Conservation (phyloP, 805 yeast genomes). For the Metahyphopichia silvanorum region DNA sequence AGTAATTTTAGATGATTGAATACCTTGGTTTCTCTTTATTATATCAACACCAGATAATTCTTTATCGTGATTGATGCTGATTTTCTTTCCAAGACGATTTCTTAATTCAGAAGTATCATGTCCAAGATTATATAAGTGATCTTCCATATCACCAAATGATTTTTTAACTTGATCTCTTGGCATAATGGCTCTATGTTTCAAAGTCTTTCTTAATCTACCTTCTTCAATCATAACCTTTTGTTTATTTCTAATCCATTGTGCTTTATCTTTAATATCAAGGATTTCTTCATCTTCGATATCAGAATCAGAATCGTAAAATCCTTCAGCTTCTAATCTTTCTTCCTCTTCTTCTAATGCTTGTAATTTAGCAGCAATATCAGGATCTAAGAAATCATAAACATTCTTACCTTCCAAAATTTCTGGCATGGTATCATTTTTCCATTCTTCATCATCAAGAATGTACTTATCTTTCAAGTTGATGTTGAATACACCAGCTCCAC, state of each 20-base stretch:
- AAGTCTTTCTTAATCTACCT: constrained; percentile 79
- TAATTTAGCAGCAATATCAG: constrained; percentile 89
- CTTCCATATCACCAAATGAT: constrained; percentile 75
- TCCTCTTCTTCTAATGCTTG: constrained; percentile 97
- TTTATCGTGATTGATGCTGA: constrained; percentile 31
- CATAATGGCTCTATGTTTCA: constrained; percentile 83
- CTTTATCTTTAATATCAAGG: constrained; percentile 77
- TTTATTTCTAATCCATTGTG: constrained; percentile 91
- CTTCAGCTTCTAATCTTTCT: constrained; percentile 88
- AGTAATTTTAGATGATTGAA: constrained; percentile 37
- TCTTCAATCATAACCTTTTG: constrained; percentile 92
- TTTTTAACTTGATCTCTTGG: constrained; percentile 86
- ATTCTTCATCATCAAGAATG: constrained; percentile 88
- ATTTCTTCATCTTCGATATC: constrained; percentile 55
- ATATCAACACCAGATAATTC: constrained; percentile 75
- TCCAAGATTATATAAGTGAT: constrained; percentile 86
- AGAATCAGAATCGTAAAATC: constrained; percentile 87
- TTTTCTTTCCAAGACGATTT: constrained; percentile 42
- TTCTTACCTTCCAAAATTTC: constrained; percentile 94
- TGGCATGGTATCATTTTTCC: constrained; percentile 98
- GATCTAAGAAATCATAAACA: constrained; percentile 95
- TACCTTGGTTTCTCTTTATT: constrained; percentile 54
- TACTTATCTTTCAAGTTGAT: constrained; percentile 91
- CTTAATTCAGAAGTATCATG: constrained; percentile 71
- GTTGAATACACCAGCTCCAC: constrained; percentile 98